Evolutionary conservation across 2,329 filamentous ascomycete genomes (phyloP), one percentile per base, ranked within the genome.

Genomic region (Cryphonectria radicalis): DNA sequence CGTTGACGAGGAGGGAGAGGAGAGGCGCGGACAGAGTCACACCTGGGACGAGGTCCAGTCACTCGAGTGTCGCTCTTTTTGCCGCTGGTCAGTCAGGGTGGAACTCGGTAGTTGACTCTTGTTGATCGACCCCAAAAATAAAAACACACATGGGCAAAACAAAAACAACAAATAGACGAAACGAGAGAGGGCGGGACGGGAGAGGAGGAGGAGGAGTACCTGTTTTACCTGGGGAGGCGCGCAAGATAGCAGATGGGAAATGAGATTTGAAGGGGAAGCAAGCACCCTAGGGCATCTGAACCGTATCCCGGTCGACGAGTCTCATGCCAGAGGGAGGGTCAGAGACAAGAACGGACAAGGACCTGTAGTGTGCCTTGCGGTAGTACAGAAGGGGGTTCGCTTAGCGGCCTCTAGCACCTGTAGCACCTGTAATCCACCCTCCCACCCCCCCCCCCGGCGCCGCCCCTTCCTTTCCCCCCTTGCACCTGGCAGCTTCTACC

Each of bases 261-360:
- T 40, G 59, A 62, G 59, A 50, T 50, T 50, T 35, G 35, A 35
- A 40, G 32, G 59, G 40, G 32, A 40, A 40, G 32, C 37, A 40
- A 32, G 59, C 32, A 62, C 22, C 59, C 59, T 19, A n/a, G 59
- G 7, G 22, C 57, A 22, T 32, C 7, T 32, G 57, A 19, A 4
- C 25, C 32, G 32, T 60, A 60, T 35, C 59, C 59, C 22, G 22
- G 59, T n/a, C 59, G 59, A 40, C 35, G 35, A 22, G 40, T 40
- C 22, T n/a, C 59, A 62, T 62, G 59, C 59, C 59, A 62, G 35
- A 35, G 59, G 46, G 35, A 35, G 59, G 46, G 19, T n/a, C 55
- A 32, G 55, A 59, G 55, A 59, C 25, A 59, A 32, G 32, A 32
- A 32, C 4, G 32, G 22, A 50, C 43, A 19, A 19, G 17, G 19